phyloP scores from a whole-genome alignment of 2,329 filamentous ascomycete genomes.

The Purpureocillium takamizusanense region DNA sequence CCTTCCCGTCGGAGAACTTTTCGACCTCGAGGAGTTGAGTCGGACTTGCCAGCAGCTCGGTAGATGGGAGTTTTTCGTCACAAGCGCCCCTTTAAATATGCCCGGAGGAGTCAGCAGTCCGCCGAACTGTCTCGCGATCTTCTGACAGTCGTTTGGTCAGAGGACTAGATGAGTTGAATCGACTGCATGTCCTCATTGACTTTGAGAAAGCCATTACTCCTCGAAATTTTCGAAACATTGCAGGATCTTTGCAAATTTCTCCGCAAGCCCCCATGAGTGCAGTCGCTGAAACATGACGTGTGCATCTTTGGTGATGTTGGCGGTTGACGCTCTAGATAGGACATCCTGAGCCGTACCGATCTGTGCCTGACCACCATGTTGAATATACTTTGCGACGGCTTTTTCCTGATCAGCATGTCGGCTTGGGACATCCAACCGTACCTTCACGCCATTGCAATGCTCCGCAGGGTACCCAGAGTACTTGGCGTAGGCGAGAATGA shows the following conservation, averaged over 20 bases:
- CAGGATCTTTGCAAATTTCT: slow-evolving; percentile 18
- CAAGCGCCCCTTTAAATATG: slow-evolving; percentile 37
- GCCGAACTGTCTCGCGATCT: slow-evolving; percentile 33
- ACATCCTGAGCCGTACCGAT: slow-evolving; percentile 14
- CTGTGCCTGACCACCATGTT: slow-evolving; percentile 13
- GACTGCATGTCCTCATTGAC: neutral
- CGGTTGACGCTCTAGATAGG: slow-evolving; percentile 7
- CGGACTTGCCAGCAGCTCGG: slow-evolving; percentile 43
- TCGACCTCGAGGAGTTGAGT: slow-evolving; percentile 22
- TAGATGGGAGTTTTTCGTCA: slow-evolving; percentile 40
- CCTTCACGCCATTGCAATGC: neutral
- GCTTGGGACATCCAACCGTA: slow-evolving; percentile 12
- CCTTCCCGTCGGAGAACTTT: slow-evolving; percentile 28
- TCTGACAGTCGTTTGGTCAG: slow-evolving; percentile 13
- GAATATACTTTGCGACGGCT: slow-evolving; percentile 13
- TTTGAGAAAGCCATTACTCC: neutral
- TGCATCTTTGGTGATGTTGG: slow-evolving; percentile 13
- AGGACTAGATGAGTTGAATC: neutral
- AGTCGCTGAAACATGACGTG: slow-evolving; percentile 14
- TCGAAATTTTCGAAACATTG: slow-evolving; percentile 6
- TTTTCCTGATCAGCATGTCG: slow-evolving; percentile 4
- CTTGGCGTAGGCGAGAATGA: slow-evolving; percentile 15
- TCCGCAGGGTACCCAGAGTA: slow-evolving; percentile 10
- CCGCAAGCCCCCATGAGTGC: slow-evolving; percentile 16
- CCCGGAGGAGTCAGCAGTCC: slow-evolving; percentile 35